Conservation (phyloP, 169 alveolate genomes). For the Perkinsus chesapeaki region DNA sequence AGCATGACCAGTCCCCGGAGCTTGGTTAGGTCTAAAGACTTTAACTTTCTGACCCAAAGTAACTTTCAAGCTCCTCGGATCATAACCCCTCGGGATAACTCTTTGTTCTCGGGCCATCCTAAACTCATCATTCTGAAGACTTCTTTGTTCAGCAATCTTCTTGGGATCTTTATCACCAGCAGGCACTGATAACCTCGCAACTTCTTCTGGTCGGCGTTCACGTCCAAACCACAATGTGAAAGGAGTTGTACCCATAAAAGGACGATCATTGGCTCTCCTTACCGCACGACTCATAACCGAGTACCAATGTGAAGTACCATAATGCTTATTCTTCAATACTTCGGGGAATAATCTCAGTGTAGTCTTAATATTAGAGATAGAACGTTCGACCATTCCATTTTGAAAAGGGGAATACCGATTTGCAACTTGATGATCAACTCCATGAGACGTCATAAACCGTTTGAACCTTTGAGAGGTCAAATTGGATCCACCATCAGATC, state of each 20-base stretch:
- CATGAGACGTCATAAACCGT: background rate
- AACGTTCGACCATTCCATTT: background rate
- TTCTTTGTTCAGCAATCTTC: background rate
- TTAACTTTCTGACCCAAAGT: background rate
- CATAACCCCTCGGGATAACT: background rate
- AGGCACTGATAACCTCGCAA: background rate
- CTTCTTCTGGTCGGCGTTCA: background rate
- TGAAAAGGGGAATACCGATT: background rate
- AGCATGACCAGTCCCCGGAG: background rate
- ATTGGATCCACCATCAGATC: background rate
- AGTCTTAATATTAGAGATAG: background rate
- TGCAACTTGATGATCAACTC: background rate
- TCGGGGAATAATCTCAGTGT: background rate
- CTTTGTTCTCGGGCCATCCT: background rate
- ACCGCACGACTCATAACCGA: background rate
- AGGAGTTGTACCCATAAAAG: background rate
- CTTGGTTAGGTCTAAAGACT: background rate
- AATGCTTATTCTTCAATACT: background rate
- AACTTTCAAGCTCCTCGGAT: background rate
- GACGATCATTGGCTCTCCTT: background rate
- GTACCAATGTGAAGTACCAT: background rate
- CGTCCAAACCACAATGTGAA: background rate
- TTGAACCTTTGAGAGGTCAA: background rate
- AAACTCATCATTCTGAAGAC: background rate
- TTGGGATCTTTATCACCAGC: background rate